Base-by-base conservation (phyloP, 257 asterid genomes). In the Fraxinus pennsylvanica region DNA sequence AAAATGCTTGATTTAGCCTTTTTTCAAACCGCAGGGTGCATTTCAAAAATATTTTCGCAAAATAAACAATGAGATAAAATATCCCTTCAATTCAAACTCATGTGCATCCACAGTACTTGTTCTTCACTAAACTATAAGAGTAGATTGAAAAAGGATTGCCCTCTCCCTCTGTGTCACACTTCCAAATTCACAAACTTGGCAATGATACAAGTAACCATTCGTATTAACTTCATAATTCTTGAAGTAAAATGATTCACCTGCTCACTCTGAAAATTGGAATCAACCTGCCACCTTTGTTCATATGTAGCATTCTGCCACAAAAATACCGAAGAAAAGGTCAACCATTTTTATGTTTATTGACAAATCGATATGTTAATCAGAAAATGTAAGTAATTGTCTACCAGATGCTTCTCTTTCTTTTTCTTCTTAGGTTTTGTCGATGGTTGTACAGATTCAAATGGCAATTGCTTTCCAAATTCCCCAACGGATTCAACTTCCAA, bases 331-430 rank as follows among this genome's bases (percentile, higher is more conserved):
- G 81, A 27, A 36, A 79, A 78, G 32, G 76, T 79, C 38, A 79
- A 76, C 63, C 74, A 65, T 82, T 68, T 36, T 14, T 71, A 47
- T 30, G 0, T 57, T 45, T 45, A 1, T 8, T 17, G 76, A 71
- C 69, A 77, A 72, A 21, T 12, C 52, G 36, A 67, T 30, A 52
- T 38, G 47, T 57, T 21, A 73, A 66, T 50, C 33, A 9, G 33
- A 68, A 50, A 63, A 69, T 71, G 70, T 30, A 75, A 8, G 80
- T 72, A 59, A 78, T 5, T 72, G 54, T 10, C 74, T 91, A 96
- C 99, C 96, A 81, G 77, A 83, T 88, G 89, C 84, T 96, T 94
- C 75, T 88, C 73, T 79, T 90, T 94, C 90, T 94, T 96, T 90
- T 92, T 91, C 89, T 96, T 96, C 86, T 91, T 96, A 77, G 90